Percentiles rank a stretch among this genome's conserved stretches.
Conservation (phyloP, 1,139 yeast genomes). For the Taphrina confusa region DNA sequence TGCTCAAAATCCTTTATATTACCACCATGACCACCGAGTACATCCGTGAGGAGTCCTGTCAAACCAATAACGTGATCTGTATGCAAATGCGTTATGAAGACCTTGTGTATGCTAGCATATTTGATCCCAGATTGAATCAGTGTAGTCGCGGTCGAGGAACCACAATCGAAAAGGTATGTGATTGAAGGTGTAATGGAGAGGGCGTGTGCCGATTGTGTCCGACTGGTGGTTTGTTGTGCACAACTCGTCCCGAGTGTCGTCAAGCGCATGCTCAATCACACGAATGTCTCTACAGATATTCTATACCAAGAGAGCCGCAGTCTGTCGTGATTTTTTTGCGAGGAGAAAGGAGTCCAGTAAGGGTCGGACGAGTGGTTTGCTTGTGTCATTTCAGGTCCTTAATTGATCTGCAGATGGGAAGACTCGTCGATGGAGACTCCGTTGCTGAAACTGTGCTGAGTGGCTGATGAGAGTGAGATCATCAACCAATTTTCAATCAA, state of each 20-base stretch:
- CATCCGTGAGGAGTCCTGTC: constrained; percentile 21
- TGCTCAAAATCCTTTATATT: constrained; percentile 9
- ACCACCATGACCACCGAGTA: constrained; percentile 34
- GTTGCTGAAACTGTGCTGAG: too few species aligned
- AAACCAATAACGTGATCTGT: constrained; percentile 32
- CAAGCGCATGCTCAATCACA: constrained; percentile 16
- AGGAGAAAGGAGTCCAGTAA: too few species aligned
- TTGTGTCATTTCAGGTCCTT: too few species aligned
- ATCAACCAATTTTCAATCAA: too few species aligned
- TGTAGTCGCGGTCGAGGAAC: constrained; percentile 21
- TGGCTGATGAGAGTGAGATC: too few species aligned
- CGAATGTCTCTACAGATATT: too few species aligned
- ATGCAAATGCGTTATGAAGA: constrained; percentile 33
- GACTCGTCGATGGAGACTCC: too few species aligned
- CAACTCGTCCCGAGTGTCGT: constrained; percentile 29
- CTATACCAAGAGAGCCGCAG: too few species aligned
- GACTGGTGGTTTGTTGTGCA: constrained; percentile 26
- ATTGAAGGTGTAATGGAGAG: constrained; percentile 4
- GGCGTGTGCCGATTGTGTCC: constrained; percentile 29
- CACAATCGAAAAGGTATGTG: constrained; percentile 28
- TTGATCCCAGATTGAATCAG: constrained; percentile 16
- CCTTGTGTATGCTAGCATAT: constrained; percentile 6
- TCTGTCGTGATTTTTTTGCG: too few species aligned
- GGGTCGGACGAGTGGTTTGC: too few species aligned
- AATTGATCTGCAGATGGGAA: too few species aligned